A percentile compares a stretch with the other conserved stretches of the same genome.
phyloP scores from a whole-genome alignment of 169 alveolate species.

The Plasmodium berghei region DNA sequence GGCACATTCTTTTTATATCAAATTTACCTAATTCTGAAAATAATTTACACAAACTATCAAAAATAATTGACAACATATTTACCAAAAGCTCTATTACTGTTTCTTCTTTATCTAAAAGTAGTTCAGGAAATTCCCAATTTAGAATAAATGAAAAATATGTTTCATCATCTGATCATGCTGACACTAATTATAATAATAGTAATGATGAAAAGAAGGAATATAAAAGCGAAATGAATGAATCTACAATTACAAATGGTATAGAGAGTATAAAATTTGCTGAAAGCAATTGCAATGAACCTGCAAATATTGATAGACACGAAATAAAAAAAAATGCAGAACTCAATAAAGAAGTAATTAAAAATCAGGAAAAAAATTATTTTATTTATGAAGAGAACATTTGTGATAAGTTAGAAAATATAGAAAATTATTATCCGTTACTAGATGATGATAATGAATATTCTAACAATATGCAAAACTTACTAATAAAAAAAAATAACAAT shows the following conservation, averaged over 20 bases:
- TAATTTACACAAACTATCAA: conserved; percentile 37
- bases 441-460: conserved; percentile 22
- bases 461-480: background rate
- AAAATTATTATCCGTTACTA: background rate
- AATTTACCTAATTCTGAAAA: conserved; percentile 51
- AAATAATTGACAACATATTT: conserved; percentile 46
- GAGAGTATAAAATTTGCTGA: background rate
- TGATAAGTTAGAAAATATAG: background rate
- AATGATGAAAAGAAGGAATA: background rate
- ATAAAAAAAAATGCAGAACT: background rate
- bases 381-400: background rate
- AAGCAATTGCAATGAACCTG: background rate
- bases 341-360: background rate
- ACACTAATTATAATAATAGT: background rate
- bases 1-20: conserved; percentile 64
- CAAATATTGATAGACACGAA: background rate
- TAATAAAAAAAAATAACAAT: conserved; percentile 67
- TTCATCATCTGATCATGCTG: background rate
- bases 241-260: background rate
- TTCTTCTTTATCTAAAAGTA: conserved; percentile 1
- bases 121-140: conserved; percentile 18
- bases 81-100: background rate
- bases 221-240: background rate
- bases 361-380: background rate
- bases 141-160: background rate